These are phyloP conservation scores for Tieghemostelium lacteum DNA, from an alignment of 78 protist genomes.

Conservation along the genomic window DNA sequence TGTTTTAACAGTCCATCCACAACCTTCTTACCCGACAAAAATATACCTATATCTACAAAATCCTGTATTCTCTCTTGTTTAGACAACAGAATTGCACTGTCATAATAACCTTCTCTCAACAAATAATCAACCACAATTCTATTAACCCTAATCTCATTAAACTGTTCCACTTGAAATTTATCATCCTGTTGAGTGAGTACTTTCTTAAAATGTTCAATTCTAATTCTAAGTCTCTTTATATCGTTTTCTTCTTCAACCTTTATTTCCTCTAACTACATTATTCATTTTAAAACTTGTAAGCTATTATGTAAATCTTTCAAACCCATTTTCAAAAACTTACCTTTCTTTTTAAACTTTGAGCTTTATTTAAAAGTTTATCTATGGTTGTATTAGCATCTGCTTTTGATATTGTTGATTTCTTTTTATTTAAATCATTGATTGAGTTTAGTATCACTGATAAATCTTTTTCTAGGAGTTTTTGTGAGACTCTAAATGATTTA, in stretches of 20 bases:
- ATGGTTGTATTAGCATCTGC: slow-evolving; percentile 36
- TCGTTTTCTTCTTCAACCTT: slow-evolving; percentile 56
- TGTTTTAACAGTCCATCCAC: slow-evolving; percentile 55
- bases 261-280: slow-evolving; percentile 53
- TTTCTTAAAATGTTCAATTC: slow-evolving; percentile 33
- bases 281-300: too few relatives aligned
- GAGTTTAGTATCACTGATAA: slow-evolving; percentile 14
- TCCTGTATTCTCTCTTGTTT: slow-evolving; percentile 3
- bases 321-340: neutral
- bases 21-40: slow-evolving; percentile 67
- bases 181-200: neutral
- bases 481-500: slow-evolving; percentile 70
- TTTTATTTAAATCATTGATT: slow-evolving; percentile 31
- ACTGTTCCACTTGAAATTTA: neutral
- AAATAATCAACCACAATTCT: slow-evolving; percentile 77
- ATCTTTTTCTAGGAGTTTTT: slow-evolving; percentile 81
- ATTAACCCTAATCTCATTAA: slow-evolving; percentile 51
- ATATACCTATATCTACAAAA: slow-evolving; percentile 80
- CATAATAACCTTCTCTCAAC: slow-evolving; percentile 70
- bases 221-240: slow-evolving; percentile 37
- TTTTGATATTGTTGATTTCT: slow-evolving; percentile 1
- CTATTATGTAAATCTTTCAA: neutral
- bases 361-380: slow-evolving; percentile 54
- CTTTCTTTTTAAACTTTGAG: slow-evolving; percentile 72
- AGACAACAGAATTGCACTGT: slow-evolving; percentile 60